Percentiles rank a stretch among this genome's conserved stretches.
Conservation (phyloP, 2,329 filamentous ascomycete species). For the Fusarium falciforme region DNA sequence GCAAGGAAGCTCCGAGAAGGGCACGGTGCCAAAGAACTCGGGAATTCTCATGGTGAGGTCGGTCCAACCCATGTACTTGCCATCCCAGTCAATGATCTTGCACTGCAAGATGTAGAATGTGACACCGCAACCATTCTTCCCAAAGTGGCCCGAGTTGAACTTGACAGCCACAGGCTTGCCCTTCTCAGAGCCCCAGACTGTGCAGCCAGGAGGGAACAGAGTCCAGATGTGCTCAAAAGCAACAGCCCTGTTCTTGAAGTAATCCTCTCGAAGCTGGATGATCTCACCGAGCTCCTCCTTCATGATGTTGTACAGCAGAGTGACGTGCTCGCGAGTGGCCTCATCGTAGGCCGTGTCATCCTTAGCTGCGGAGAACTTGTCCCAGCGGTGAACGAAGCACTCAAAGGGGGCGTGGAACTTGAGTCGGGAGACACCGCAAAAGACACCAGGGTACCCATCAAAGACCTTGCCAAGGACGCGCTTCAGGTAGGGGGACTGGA, state of each 20-base stretch:
- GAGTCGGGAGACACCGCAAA: constrained; percentile 68
- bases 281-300: constrained; percentile 62
- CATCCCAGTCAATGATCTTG: constrained; percentile 61
- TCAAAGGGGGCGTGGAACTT: constrained; percentile 71
- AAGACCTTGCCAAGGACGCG: constrained; percentile 65
- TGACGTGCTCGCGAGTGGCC: constrained; percentile 57
- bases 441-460: constrained; percentile 69
- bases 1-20: constrained; percentile 56
- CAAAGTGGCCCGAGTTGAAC: constrained; percentile 53
- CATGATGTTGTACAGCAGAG: constrained; percentile 60
- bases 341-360: constrained; percentile 55
- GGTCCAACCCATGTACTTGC: constrained; percentile 58
- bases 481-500: constrained; percentile 73
- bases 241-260: constrained; percentile 64
- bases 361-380: constrained; percentile 55
- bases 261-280: constrained; percentile 63
- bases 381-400: constrained; percentile 75
- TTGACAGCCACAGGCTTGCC: constrained; percentile 54
- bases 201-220: constrained; percentile 61
- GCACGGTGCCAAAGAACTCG: constrained; percentile 57
- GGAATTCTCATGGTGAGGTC: constrained; percentile 50
- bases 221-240: constrained; percentile 65
- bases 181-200: constrained; percentile 53
- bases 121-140: constrained; percentile 51
- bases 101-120: constrained; percentile 53